These are phyloP conservation scores for Parmelia sp. DNA, from an alignment of 495 filamentous ascomycete species.

Conservation along the genomic window DNA sequence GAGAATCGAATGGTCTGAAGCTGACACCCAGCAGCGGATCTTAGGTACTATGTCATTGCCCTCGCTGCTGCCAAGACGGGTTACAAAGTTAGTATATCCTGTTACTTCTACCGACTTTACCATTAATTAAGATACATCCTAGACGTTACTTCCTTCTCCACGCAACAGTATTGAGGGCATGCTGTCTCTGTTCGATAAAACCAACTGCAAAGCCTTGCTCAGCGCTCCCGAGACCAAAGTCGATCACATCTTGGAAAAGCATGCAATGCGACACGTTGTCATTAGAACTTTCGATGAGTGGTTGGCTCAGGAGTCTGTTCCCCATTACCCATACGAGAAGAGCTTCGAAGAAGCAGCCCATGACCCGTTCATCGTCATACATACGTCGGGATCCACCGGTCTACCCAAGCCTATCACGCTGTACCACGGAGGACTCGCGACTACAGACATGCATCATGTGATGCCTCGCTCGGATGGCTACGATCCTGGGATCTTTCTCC, in stretches of 20 bases:
- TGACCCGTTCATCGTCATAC: conserved; percentile 44
- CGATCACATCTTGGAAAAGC: conserved; percentile 14
- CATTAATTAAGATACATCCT: not conserved
- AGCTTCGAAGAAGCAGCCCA: conserved; percentile 36
- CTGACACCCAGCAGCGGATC: conserved; percentile 31
- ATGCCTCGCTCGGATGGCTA: conserved; percentile 27
- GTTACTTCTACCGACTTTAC: not conserved
- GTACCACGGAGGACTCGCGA: conserved; percentile 42
- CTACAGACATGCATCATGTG: conserved; percentile 35
- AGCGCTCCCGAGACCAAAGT: conserved; percentile 1
- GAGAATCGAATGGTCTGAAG: not conserved
- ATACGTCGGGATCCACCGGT: conserved; percentile 58
- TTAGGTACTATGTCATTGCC: conserved; percentile 42
- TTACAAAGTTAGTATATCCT: conserved; percentile 24
- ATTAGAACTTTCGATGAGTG: conserved; percentile 30
- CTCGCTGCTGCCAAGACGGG: conserved; percentile 31
- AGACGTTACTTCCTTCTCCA: conserved; percentile 29
- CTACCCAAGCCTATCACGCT: conserved; percentile 48
- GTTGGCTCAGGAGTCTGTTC: conserved; percentile 20
- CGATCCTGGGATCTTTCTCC: conserved; percentile 20
- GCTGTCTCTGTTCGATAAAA: conserved; percentile 24
- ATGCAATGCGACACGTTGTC: conserved; percentile 25
- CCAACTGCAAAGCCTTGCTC: conserved; percentile 18
- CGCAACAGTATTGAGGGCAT: conserved; percentile 28
- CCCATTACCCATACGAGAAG: conserved; percentile 32